Evolutionary conservation across 495 filamentous ascomycete species (phyloP), one percentile per base, ranked within the genome.

Genomic region (Saxophila tyrrhenica): DNA sequence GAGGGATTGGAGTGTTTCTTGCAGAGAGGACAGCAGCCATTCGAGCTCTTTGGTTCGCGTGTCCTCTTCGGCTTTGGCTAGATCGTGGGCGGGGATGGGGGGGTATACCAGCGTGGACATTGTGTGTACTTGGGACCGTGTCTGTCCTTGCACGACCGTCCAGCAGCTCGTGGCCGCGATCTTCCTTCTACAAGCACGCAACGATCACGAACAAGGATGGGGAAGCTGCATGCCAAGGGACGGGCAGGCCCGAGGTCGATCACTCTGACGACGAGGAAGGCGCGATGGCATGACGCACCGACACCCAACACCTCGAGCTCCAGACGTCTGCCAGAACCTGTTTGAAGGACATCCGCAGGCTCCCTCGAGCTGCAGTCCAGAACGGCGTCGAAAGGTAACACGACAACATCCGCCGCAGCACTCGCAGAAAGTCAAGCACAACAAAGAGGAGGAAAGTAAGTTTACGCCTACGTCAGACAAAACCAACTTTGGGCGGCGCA

Each of bases 41-140:
- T 82, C 72, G 24, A 96, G 75, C 71, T 98, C 92, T 46, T 79
- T 78, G 24, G 77, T 75, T 73, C 83, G 72, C 39, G 84, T 78
- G 55, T 76, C 72, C 65, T 86, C 77, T 65, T 87, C 76, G 61
- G 83, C 78, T 70, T 72, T 71, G 67, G 79, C 77, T 69, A 88
- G 71, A 59, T 80, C 70, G 23, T 81, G 76, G 17, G 75, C 71
- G 46, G 82, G 67, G 49, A 90, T 75, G 53, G 81, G 83, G 67
- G 87, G 87, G 73, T 81, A 89, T 53, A 85, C 82, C 64, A 82
- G 80, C 46, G 86, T 82, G 43, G 85, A 82, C 86, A 90, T 90
- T 55, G 55, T 71, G 43, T n/a, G n/a, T n/a, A n/a, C n/a, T n/a
- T n/a, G n/a, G n/a, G n/a, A n/a, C n/a, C n/a, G n/a, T n/a, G n/a